Evolutionary conservation across 495 filamentous ascomycete species (phyloP).

Genomic region (Tuber microsphaerosporum): DNA sequence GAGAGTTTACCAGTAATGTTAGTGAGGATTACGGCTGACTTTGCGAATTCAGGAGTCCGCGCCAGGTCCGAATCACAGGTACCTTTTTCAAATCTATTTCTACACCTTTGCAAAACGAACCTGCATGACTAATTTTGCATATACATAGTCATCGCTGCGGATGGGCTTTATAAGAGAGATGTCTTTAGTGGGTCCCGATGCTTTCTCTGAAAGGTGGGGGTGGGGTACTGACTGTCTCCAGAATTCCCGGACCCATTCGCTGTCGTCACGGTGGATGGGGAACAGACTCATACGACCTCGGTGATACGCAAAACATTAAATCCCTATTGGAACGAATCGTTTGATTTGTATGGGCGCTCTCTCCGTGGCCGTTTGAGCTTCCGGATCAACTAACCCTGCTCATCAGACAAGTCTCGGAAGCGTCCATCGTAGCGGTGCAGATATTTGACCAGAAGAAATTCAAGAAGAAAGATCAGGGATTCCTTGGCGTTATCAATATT

Average conservation of each 20-base stretch:
- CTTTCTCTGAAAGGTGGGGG: slow-evolving; percentile 16
- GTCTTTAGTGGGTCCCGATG: slow-evolving; percentile 72
- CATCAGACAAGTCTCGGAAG: slow-evolving; percentile 59
- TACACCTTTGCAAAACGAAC: slow-evolving; percentile 16
- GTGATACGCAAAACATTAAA: slow-evolving; percentile 97
- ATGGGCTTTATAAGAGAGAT: slow-evolving; percentile 98
- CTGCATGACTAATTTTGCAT: slow-evolving; percentile 2
- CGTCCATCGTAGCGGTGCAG: slow-evolving; percentile 93
- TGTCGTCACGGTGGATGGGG: slow-evolving; percentile 89
- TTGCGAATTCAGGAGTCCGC: slow-evolving; percentile 45
- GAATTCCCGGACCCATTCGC: slow-evolving; percentile 97
- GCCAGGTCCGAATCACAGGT: slow-evolving; percentile 62
- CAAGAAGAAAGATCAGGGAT: slow-evolving; percentile 99
- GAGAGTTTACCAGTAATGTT: slow-evolving; percentile 15
- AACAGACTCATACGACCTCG: slow-evolving; percentile 90
- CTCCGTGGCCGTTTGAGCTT: slow-evolving; percentile 6
- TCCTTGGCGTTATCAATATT: slow-evolving; percentile 94
- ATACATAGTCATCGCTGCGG: slow-evolving; percentile 82
- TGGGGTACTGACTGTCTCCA: slow-evolving; percentile 45
- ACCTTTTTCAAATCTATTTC: slow-evolving; percentile 40
- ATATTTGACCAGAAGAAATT: slow-evolving; percentile 99
- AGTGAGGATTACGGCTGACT: slow-evolving; percentile 41
- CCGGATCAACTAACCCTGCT: slow-evolving; percentile 7
- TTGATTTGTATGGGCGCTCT: slow-evolving; percentile 70
- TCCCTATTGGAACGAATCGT: slow-evolving; percentile 98